Percentiles rank a stretch among this genome's conserved stretches.
Conservation (phyloP, 768 basidiomycete species). For the Astraeus odoratus region DNA sequence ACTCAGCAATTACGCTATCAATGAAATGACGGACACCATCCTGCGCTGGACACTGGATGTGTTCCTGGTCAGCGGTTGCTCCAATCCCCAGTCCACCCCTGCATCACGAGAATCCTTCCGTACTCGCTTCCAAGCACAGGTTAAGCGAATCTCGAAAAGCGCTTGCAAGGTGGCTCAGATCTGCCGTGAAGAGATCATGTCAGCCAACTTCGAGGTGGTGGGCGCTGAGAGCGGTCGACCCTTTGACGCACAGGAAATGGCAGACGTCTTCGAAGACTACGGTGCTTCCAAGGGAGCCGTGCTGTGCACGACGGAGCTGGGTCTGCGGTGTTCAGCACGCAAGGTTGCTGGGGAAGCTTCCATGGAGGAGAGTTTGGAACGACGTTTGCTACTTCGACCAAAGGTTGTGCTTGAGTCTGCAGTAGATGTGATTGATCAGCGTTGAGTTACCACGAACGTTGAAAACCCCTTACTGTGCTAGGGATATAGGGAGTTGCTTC, state of each 20-base stretch:
- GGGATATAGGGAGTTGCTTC: no score
- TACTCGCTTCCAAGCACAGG: slow-evolving; percentile 49
- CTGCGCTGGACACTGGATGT: slow-evolving; percentile 67
- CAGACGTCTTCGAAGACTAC: slow-evolving; percentile 59
- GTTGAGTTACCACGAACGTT: slow-evolving; percentile 8
- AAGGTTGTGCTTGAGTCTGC: slow-evolving; percentile 76
- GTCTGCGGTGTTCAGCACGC: slow-evolving; percentile 57
- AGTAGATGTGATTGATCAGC: slow-evolving; percentile 39
- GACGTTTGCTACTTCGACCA: slow-evolving; percentile 57
- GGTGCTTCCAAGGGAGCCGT: slow-evolving; percentile 44
- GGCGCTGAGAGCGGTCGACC: slow-evolving; percentile 47
- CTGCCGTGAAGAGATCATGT: slow-evolving; percentile 68
- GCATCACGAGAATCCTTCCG: slow-evolving; percentile 37
- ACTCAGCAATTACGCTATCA: slow-evolving; percentile 56
- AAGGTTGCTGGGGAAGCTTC: slow-evolving; percentile 20
- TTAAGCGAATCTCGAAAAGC: slow-evolving; percentile 58
- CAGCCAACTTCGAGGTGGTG: slow-evolving; percentile 66
- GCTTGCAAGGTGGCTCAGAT: slow-evolving; percentile 59
- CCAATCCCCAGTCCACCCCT: slow-evolving; percentile 31
- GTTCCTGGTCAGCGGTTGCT: slow-evolving; percentile 55
- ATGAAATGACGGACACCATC: slow-evolving; percentile 69
- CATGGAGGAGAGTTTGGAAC: slow-evolving; percentile 42
- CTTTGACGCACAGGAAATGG: slow-evolving; percentile 48
- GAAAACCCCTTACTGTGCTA: background rate
- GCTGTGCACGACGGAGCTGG: slow-evolving; percentile 66